Percentiles rank a stretch among this genome's conserved stretches.
These are phyloP conservation scores for Trifolium repens DNA, from an alignment of 306 rosid genomes.

Conservation along the genomic window DNA sequence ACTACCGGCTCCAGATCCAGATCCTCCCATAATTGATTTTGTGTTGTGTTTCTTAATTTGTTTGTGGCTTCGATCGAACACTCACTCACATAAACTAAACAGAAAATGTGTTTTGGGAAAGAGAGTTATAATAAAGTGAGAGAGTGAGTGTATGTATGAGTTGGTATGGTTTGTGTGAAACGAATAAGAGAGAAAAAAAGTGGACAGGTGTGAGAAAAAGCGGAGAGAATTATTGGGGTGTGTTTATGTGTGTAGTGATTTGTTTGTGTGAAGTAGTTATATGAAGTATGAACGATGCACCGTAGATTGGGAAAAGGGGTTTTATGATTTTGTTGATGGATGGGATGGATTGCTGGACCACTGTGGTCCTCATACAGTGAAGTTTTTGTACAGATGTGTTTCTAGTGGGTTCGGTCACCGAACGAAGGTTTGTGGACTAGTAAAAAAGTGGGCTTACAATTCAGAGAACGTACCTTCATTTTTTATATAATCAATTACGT, in stretches of 20 bases:
- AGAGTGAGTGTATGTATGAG: not conserved
- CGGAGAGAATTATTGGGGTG: not conserved
- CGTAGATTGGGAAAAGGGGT: not conserved
- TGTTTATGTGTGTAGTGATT: not conserved
- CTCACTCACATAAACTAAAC: not conserved
- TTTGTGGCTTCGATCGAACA: not conserved
- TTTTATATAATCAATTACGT: not conserved
- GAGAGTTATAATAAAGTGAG: not conserved
- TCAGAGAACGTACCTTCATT: not conserved
- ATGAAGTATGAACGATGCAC: not conserved
- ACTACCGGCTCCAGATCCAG: conserved; percentile 69
- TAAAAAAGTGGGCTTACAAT: not conserved
- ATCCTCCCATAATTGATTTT: conserved; percentile 76
- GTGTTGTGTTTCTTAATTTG: not conserved
- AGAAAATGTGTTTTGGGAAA: not conserved
- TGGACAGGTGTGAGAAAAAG: conserved; percentile 6
- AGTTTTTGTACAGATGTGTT: not conserved
- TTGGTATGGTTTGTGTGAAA: not conserved
- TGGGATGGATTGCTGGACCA: conserved; percentile 33
- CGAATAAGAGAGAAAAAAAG: not conserved
- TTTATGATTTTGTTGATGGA: not conserved
- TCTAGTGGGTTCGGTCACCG: conserved; percentile 36
- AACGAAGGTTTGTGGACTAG: not conserved
- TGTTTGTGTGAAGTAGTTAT: not conserved
- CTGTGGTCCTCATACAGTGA: conserved; percentile 8